Conservation (phyloP, 345 rosid genomes). For the Eucalyptus virginea region DNA sequence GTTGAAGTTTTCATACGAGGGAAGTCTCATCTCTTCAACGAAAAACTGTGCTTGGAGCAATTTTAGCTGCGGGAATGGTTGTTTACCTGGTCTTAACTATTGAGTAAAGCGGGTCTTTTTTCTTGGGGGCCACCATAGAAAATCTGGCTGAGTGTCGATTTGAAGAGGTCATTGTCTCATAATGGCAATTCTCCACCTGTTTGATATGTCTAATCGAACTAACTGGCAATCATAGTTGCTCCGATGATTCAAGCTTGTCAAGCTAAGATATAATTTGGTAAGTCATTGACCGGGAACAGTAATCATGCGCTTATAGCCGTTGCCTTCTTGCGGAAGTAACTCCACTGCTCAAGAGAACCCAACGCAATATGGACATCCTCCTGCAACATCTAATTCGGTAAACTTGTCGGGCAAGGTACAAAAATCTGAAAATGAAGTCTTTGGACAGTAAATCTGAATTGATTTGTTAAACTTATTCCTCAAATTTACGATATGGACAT, state of each 20-base stretch:
- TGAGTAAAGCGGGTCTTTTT: not conserved
- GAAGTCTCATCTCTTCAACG: not conserved
- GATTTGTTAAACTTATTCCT: not conserved
- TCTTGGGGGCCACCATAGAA: not conserved
- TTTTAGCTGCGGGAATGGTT: not conserved
- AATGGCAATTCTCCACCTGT: fast-evolving
- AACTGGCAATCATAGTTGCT: not conserved
- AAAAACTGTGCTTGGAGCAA: not conserved
- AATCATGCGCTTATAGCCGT: not conserved
- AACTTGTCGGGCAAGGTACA: fast-evolving
- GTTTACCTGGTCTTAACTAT: not conserved
- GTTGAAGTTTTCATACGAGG: no score
- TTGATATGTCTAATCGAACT: not conserved
- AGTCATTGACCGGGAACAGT: fast-evolving
- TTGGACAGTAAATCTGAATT: fast-evolving
- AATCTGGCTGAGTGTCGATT: not conserved
- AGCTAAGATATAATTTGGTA: not conserved
- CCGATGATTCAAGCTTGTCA: fast-evolving
- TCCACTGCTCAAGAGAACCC: not conserved
- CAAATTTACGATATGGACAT: not conserved
- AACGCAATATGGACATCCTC: not conserved
- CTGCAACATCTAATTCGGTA: not conserved
- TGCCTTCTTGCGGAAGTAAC: not conserved
- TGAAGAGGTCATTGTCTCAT: not conserved
- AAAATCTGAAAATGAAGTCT: not conserved